phyloP scores from a whole-genome alignment of 176 grass and related monocot species.

The Triticum aestivum region IWGSC_CS_RefSeq_v2.1 NC_057810.1:163816379-163816878 shows the following conservation, averaged over 20 bases:
- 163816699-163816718: slow-evolving; percentile 13
- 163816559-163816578: slow-evolving; percentile 6
- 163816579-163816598: background rate
- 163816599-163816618: background rate
- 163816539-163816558: slow-evolving; percentile 20
- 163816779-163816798: slow-evolving; percentile 24
- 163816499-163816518: background rate
- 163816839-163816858: slow-evolving; percentile 33
- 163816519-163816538: background rate
- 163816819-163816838: slow-evolving; percentile 33
- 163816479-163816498: slow-evolving; percentile 35
- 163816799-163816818: slow-evolving; percentile 13
- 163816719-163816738: background rate
- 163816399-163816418: slow-evolving; percentile 33
- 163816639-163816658: slow-evolving; percentile 20
- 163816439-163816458: background rate
- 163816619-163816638: slow-evolving; percentile 41
- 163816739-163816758: slow-evolving; percentile 38
- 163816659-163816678: slow-evolving; percentile 39
- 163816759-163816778: slow-evolving; percentile 39
- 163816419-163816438: background rate
- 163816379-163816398: slow-evolving; percentile 25
- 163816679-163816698: slow-evolving; percentile 35
- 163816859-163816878: slow-evolving; percentile 12
- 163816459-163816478: slow-evolving; percentile 17